A percentile compares a stretch with the other conserved stretches of the same genome.
Evolutionary conservation across 495 filamentous ascomycete genomes (phyloP).

Genomic region (Parathielavia appendiculata): DNA sequence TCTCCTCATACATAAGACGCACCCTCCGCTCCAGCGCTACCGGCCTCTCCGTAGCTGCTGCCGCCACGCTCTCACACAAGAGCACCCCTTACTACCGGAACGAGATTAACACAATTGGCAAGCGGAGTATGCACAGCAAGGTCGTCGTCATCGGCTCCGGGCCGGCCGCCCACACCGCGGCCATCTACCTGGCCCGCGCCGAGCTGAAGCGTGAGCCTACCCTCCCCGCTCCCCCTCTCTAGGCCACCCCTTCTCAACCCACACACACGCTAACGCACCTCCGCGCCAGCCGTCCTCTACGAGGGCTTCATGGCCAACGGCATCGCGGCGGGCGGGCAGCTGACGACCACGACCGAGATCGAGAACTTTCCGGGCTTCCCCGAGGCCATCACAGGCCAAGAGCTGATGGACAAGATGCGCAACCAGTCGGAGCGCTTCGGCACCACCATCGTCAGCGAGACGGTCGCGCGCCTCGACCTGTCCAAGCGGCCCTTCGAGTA

Average conservation of each 20-base stretch:
- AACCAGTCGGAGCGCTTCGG: constrained; percentile 86
- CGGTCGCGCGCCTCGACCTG: constrained; percentile 82
- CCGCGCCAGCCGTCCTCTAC: constrained; percentile 69
- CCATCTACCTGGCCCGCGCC: constrained; percentile 90
- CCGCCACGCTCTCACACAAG: constrained; percentile 56
- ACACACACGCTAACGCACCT: constrained; percentile 7
- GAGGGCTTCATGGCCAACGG: constrained; percentile 98
- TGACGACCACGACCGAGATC: constrained; percentile 96
- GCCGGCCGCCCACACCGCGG: constrained; percentile 94
- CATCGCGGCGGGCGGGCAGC: constrained; percentile 89
- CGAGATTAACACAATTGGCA: constrained; percentile 42
- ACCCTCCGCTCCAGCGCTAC: constrained; percentile 54
- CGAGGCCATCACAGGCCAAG: constrained; percentile 72
- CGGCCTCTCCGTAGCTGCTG: constrained; percentile 57
- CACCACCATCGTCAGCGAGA: constrained; percentile 86
- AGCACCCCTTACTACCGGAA: constrained; percentile 54
- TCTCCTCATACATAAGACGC: constrained; percentile 66
- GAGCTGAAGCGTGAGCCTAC: constrained; percentile 64
- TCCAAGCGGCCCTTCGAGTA: constrained; percentile 83
- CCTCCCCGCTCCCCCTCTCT: neutral
- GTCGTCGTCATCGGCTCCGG: constrained; percentile 89
- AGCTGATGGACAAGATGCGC: constrained; percentile 95
- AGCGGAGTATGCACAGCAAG: constrained; percentile 70
- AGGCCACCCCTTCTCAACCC: neutral
- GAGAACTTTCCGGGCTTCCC: constrained; percentile 98